phyloP scores from a whole-genome alignment of 305 asterid species.

The Fraxinus platypoda region DNA sequence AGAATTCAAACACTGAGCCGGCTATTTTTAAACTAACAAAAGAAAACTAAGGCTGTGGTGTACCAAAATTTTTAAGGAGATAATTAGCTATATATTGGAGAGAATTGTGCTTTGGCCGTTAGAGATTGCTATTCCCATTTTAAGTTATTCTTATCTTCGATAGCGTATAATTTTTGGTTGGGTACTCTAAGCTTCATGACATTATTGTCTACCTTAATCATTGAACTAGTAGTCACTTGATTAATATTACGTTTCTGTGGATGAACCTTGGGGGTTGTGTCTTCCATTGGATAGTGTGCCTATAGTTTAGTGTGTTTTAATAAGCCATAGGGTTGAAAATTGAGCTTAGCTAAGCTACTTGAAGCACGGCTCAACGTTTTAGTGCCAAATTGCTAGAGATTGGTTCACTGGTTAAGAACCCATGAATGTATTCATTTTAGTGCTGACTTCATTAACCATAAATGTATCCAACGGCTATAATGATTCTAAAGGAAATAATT shows the following conservation, averaged over 20 bases:
- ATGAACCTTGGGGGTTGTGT: neutral
- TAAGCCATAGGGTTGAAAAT: too few relatives aligned
- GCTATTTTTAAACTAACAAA: neutral
- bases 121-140: neutral
- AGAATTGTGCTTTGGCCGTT: neutral
- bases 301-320: too few relatives aligned
- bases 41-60: neutral
- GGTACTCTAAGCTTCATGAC: neutral
- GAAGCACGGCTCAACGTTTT: neutral
- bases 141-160: neutral
- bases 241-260: neutral
- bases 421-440: too few relatives aligned
- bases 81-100: neutral
- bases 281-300: neutral
- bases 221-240: neutral
- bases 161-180: neutral
- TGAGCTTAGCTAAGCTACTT: too few relatives aligned
- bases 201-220: neutral
- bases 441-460: too few relatives aligned
- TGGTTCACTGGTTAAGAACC: neutral
- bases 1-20: neutral
- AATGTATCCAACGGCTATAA: neutral
- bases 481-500: neutral
- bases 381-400: neutral
- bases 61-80: neutral